These are phyloP conservation scores for Agrostemma githago DNA, from an alignment of 148 eudicot species.

Conservation along the genomic window DNA sequence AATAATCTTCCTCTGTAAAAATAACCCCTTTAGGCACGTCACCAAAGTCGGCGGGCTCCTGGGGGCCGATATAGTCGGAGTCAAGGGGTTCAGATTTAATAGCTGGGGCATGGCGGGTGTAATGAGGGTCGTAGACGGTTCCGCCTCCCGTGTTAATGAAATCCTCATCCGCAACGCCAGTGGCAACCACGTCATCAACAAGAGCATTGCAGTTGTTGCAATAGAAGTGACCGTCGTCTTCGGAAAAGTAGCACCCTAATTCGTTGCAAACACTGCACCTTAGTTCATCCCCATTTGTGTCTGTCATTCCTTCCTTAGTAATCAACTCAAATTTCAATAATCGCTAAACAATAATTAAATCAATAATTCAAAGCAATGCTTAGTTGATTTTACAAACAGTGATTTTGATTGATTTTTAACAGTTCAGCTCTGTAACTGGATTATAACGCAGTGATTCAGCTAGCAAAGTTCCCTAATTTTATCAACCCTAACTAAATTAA, in stretches of 20 bases:
- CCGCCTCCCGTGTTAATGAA: slow-evolving; percentile 22
- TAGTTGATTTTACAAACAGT: too few relatives aligned
- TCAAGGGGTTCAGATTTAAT: slow-evolving; percentile 1
- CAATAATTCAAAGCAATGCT: too few relatives aligned
- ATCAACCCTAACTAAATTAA: too few relatives aligned
- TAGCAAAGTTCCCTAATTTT: too few relatives aligned
- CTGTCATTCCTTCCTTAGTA: slow-evolving; percentile 24
- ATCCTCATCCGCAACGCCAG: slow-evolving; percentile 54
- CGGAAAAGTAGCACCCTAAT: slow-evolving; percentile 32
- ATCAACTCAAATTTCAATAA: too few relatives aligned
- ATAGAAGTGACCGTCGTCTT: slow-evolving; percentile 60
- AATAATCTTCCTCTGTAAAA: slow-evolving; percentile 35
- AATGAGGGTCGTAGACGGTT: slow-evolving; percentile 32
- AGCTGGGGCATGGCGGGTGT: slow-evolving; percentile 14
- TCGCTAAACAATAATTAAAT: too few relatives aligned
- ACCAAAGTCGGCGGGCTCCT: slow-evolving; percentile 65
- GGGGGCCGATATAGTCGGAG: slow-evolving; percentile 34
- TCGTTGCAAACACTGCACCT: slow-evolving; percentile 45
- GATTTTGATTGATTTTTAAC: too few relatives aligned
- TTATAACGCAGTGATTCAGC: too few relatives aligned
- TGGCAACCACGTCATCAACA: slow-evolving; percentile 48
- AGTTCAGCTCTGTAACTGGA: too few relatives aligned
- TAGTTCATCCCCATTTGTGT: slow-evolving; percentile 14
- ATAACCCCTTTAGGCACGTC: background rate
- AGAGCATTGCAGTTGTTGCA: slow-evolving; percentile 52